These are phyloP conservation scores for Leishmania turanica DNA, from an alignment of 208 protist genomes.

Conservation along the genomic window DNA sequence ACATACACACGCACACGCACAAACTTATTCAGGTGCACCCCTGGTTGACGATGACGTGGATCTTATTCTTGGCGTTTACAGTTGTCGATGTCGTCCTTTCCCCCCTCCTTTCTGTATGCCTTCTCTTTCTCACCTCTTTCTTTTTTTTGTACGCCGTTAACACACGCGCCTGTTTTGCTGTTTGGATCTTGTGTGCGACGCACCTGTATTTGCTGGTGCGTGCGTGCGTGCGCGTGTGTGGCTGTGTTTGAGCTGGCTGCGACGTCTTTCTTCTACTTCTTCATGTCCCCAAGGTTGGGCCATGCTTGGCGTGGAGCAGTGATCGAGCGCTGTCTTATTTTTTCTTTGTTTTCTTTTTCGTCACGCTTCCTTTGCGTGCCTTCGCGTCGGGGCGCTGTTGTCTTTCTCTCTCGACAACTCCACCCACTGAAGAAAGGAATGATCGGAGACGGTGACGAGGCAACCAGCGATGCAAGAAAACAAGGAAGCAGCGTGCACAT, in stretches of 20 bases:
- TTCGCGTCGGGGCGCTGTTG: neutral
- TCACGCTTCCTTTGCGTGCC: neutral
- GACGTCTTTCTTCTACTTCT: neutral
- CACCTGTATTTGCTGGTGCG: neutral
- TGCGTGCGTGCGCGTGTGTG: neutral
- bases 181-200: neutral
- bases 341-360: neutral
- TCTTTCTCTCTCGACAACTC: neutral
- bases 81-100: neutral
- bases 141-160: neutral
- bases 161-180: neutral
- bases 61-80: neutral
- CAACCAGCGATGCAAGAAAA: neutral
- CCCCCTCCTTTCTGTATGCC: neutral
- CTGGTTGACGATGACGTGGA: neutral
- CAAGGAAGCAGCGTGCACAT: neutral
- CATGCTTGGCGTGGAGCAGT: neutral
- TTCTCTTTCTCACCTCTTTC: slow-evolving; percentile 3
- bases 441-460: neutral
- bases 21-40: neutral
- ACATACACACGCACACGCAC: neutral
- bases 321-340: neutral
- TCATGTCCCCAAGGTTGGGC: neutral
- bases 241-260: neutral
- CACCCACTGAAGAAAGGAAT: neutral